Evolutionary conservation across 2,329 filamentous ascomycete genomes (phyloP), one percentile per base, ranked within the genome.

Genomic region (Fusarium ambrosium): DNA sequence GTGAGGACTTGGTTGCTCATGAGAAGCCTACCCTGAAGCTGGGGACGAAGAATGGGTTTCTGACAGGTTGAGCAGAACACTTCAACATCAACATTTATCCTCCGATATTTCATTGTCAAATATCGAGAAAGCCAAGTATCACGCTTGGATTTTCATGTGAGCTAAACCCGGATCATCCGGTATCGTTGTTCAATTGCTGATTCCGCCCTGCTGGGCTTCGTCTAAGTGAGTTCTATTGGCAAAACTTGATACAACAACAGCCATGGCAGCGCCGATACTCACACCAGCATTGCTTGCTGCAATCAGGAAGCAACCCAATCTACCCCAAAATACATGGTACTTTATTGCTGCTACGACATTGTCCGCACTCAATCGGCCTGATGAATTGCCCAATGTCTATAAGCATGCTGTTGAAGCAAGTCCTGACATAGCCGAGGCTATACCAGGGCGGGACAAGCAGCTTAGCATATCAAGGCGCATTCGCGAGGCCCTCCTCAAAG

Each of bases 301-400:
- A 14, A 79, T 79, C 11, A 66, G 76, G 14, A 77, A 69, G 36
- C 76, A 76, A 7, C 72, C 77, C 20, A 72, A 77, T 41, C 61
- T 79, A 18, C 77, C 77, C 11, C 69, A 48, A n/a, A 73, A 79
- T 51, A 75, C 77, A 1, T 79, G 77, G 77, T 79, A 79, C 39
- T 70, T 79, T 14, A 78, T 79, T 51, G 64, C 77, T 8, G 77
- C 77, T 7, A 76, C 77, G 16, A 76, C 77, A 9, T 22, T 79
- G 20, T 78, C 77, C 7, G 68, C 64, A 9, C 67, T 79, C 20
- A 79, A 79, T 27, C 73, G 77, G 4, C 73, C 77, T 20, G 77
- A 79, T 14, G 77, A 79, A 32, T 37, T 79, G 6, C 68, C 74
- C 7, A 71, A 62, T 3, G 64, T 79, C 10, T 67, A 75, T 24